phyloP scores from a whole-genome alignment of 495 filamentous ascomycete genomes.

The Neurospora sp. region DNA sequence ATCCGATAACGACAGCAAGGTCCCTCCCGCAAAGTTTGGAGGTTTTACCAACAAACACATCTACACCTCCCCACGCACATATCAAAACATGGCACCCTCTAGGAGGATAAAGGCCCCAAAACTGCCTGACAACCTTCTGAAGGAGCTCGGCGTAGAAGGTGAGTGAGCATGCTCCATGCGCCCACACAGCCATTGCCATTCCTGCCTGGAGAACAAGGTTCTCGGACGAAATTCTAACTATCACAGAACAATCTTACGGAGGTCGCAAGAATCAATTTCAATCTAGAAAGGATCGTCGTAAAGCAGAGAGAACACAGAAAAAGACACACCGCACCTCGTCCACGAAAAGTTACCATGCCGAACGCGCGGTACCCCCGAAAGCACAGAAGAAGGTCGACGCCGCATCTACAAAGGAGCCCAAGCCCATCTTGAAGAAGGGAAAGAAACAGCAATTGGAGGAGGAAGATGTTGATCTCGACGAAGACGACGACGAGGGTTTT shows the following conservation, averaged over 20 bases:
- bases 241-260: background rate
- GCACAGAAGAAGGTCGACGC: background rate
- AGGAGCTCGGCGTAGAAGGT: slow-evolving; percentile 18
- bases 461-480: slow-evolving; percentile 8
- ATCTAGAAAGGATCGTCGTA: slow-evolving; percentile 41
- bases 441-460: slow-evolving; percentile 5
- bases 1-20: background rate
- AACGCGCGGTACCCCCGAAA: slow-evolving; percentile 2
- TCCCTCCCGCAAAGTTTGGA: background rate
- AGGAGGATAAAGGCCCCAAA: slow-evolving; percentile 6
- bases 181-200: background rate
- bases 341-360: slow-evolving; percentile 4
- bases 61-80: background rate
- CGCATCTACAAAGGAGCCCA: background rate
- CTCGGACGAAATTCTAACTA: background rate
- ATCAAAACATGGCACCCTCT: slow-evolving; percentile 6
- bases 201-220: background rate
- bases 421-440: slow-evolving; percentile 11
- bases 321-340: slow-evolving; percentile 14
- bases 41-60: background rate
- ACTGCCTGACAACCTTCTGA: slow-evolving; percentile 17
- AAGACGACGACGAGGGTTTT: slow-evolving; percentile 8
- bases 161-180: background rate
- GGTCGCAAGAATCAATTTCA: background rate
- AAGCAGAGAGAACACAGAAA: slow-evolving; percentile 36